Evolutionary conservation across 2,329 filamentous ascomycete genomes (phyloP), one percentile per base, ranked within the genome.

Genomic region (Epichloe glyceriae): DNA sequence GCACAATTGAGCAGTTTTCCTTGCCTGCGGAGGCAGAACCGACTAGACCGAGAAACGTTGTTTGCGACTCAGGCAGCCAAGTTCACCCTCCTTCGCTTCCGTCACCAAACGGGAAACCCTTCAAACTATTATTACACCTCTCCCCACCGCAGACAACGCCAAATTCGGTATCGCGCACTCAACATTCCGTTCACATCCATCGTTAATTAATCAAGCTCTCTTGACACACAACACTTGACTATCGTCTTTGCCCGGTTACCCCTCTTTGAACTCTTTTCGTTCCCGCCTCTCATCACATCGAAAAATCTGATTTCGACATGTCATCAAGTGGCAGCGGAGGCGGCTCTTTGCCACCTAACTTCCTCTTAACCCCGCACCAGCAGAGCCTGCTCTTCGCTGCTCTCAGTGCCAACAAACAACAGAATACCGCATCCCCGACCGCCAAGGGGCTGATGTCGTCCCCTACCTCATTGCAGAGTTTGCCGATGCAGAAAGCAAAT

Each of bases 301-400:
- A 11, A 19, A 7, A 26, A 14, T 22, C 14, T 5, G 19, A 19
- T 37, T 43, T 41, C 44, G 40, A 45, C 15, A 80, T 80, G 77
- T 69, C 76, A 55, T 76, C 74, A 58, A 71, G 74, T 51, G 69
- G 67, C 50, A 65, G 71, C 53, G 62, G 65, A 53, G 70, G 63
- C 52, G 64, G 64, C 54, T 57, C 62, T 56, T 59, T 73, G 56
- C 68, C 72, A 54, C 67, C 69, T 55, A 76, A 78, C 62, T 83
- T 87, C 64, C 80, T 83, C 61, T 76, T 89, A 58, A 87, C 84
- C 53, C 82, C 82, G 55, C 80, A 86, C 62, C 85, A 91, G 67
- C 85, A 90, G 72, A 82, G 79, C 61, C 73, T 90, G 53, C 74
- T 91, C 43, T 82, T 86, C 55, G 83, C 84, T 53, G 85, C 86